These are phyloP conservation scores for Grosmannia huntii DNA, from an alignment of 2,329 filamentous ascomycete genomes.

Conservation along the genomic window DNA sequence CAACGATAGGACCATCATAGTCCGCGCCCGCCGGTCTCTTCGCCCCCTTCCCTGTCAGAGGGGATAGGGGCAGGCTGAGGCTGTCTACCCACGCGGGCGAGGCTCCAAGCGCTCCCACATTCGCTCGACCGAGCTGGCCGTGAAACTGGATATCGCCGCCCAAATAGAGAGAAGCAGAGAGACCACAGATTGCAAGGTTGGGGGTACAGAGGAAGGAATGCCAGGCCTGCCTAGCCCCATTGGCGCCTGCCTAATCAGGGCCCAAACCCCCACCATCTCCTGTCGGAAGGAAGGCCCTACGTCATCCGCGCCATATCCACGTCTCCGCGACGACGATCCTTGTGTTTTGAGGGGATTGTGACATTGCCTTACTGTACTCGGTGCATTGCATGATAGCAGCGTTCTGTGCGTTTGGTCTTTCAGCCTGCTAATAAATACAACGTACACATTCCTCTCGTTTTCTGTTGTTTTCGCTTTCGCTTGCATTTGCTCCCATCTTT, in stretches of 20 bases:
- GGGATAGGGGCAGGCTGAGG: not conserved
- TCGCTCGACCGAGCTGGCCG: not conserved
- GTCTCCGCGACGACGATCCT: not conserved
- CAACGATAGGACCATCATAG: conserved; percentile 21
- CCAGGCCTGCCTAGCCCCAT: not conserved
- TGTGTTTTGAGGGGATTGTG: not conserved
- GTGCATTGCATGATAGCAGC: no score
- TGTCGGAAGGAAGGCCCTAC: not conserved
- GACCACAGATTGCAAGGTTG: not conserved
- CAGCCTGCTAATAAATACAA: not conserved
- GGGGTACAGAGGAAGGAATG: not conserved
- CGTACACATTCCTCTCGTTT: not conserved
- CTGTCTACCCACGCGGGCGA: conserved; percentile 15
- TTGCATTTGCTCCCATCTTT: not conserved
- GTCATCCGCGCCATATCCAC: not conserved
- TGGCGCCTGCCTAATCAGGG: not conserved
- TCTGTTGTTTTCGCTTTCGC: not conserved
- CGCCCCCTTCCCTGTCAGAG: not conserved
- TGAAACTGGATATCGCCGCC: not conserved
- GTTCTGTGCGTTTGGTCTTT: no score
- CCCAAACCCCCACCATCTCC: not conserved
- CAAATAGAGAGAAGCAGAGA: not conserved
- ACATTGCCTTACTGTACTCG: not conserved
- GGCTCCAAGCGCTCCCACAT: conserved; percentile 22
- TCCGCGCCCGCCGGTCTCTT: conserved; percentile 18